Base-by-base conservation (phyloP, 305 asterid species). In the Fraxinus paxiana region DNA sequence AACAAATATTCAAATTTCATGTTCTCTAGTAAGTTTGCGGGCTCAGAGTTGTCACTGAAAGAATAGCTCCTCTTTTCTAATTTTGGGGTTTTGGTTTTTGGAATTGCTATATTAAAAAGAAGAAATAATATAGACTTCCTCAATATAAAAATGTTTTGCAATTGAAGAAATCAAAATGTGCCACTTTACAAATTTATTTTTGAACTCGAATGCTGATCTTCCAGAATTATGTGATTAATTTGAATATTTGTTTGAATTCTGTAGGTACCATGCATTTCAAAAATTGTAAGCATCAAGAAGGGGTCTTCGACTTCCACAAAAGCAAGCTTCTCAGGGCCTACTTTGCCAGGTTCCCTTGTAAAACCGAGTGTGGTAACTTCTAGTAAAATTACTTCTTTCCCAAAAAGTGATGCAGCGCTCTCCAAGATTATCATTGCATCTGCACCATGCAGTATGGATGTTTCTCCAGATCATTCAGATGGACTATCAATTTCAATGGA, bases 221-320 rank as follows among this genome's bases (percentile, higher is more conserved):
- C 13, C 28, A 10, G 71, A 26, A 63, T 63, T 8, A 63, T 63
- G 6, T 63, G 34, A 63, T 63, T 63, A 10, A 63, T 24, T 63
- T 24, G 30, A 61, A 24, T 61, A 20, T 65, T 22, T 65, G 73
- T 10, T 76, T 88, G 76, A 70, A 83, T 67, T 75, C 73, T 84
- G 65, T 67, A 94, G 99, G 93, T 82, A 72, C 95, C 93, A 67
- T 90, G 94, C 82, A 83, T 93, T 6, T 72, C 90, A 17, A 94
- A 96, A 85, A 83, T 89, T 2, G 95, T 88, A 30, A 85, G 89
- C 89, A 88, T 90, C 86, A 92, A 90, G 93, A 95, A 92, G 88
- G 92, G 89, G 30, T 63, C 88, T 85, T 82, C 93, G 24, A 76
- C 85, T 72, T 71, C 90, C 61, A 83, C 86, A 34, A 89, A 81